These are phyloP conservation scores for Jackrogersella minutella DNA, from an alignment of 495 filamentous ascomycete genomes.

Conservation along the genomic window DNA sequence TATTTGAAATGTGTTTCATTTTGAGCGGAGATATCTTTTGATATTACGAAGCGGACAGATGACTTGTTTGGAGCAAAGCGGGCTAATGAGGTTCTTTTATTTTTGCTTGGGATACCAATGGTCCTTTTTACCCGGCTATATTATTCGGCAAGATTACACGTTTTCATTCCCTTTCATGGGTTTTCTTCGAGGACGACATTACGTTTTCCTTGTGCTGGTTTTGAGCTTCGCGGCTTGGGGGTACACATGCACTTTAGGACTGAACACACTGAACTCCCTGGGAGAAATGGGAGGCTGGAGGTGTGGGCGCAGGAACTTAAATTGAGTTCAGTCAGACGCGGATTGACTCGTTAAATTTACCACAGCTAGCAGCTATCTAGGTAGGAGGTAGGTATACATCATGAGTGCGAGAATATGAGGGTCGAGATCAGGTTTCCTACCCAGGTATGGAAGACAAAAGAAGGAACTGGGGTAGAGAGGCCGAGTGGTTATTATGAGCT, in stretches of 20 bases:
- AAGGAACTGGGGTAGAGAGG: neutral
- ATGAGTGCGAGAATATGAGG: neutral
- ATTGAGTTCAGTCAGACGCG: neutral
- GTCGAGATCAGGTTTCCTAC: neutral
- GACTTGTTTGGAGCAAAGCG: neutral
- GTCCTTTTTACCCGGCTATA: neutral
- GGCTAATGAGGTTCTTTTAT: neutral
- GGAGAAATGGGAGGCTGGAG: neutral
- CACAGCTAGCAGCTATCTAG: neutral
- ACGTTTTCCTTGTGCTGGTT: constrained; percentile 3
- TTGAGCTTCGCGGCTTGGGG: constrained; percentile 9
- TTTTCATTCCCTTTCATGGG: constrained; percentile 29
- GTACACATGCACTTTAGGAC: constrained; percentile 1
- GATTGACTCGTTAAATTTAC: neutral
- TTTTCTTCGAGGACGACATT: neutral
- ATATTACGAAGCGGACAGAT: neutral
- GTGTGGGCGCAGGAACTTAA: neutral
- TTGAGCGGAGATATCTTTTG: neutral
- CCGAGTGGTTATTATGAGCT: neutral
- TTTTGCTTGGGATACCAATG: constrained; percentile 5
- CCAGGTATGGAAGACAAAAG: constrained; percentile 8
- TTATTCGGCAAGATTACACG: constrained; percentile 16
- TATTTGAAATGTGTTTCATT: neutral
- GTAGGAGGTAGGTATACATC: neutral
- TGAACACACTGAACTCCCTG: neutral